Percentiles rank a stretch among this genome's conserved stretches.
Evolutionary conservation across 2,329 filamentous ascomycete genomes (phyloP).

Genomic region (Neopestalotiopsis clavispora): DNA sequence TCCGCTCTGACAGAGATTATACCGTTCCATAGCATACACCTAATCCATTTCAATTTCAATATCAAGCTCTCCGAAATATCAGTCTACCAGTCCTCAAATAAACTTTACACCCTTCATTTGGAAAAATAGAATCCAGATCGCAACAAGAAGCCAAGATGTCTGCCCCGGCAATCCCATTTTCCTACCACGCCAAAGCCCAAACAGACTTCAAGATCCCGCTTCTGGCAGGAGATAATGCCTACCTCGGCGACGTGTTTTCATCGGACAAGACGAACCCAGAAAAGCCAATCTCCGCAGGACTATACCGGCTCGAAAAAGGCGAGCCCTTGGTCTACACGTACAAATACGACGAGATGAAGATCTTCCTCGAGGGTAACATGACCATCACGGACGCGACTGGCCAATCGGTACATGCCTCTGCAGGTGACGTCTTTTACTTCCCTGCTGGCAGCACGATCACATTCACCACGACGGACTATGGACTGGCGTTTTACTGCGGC

Average conservation of each 20-base stretch:
- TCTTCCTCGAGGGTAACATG: slow-evolving; percentile 71
- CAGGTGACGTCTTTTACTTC: slow-evolving; percentile 73
- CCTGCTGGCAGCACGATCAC: slow-evolving; percentile 70
- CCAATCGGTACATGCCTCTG: slow-evolving; percentile 59
- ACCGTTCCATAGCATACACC: too few species aligned
- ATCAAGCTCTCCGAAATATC: not conserved
- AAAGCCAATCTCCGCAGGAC: slow-evolving; percentile 65
- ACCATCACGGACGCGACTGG: slow-evolving; percentile 68
- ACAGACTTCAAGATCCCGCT: slow-evolving; percentile 66
- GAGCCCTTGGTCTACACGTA: slow-evolving; percentile 72
- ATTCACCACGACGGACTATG: slow-evolving; percentile 65
- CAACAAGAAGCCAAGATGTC: not conserved
- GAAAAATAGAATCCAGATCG: not conserved
- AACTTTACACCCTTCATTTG: not conserved
- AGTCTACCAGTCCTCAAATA: not conserved
- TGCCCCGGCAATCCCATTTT: slow-evolving; percentile 13
- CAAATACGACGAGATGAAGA: slow-evolving; percentile 76
- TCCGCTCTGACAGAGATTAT: too few species aligned
- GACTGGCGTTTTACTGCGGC: slow-evolving; percentile 62
- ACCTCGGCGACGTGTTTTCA: slow-evolving; percentile 65
- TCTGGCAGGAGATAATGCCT: slow-evolving; percentile 68
- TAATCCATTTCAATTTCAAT: too few species aligned
- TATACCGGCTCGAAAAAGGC: slow-evolving; percentile 72
- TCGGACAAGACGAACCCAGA: slow-evolving; percentile 59
- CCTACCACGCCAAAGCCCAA: slow-evolving; percentile 61